Base-by-base conservation (phyloP, 495 filamentous ascomycete genomes). In the Neurospora sp. region DNA sequence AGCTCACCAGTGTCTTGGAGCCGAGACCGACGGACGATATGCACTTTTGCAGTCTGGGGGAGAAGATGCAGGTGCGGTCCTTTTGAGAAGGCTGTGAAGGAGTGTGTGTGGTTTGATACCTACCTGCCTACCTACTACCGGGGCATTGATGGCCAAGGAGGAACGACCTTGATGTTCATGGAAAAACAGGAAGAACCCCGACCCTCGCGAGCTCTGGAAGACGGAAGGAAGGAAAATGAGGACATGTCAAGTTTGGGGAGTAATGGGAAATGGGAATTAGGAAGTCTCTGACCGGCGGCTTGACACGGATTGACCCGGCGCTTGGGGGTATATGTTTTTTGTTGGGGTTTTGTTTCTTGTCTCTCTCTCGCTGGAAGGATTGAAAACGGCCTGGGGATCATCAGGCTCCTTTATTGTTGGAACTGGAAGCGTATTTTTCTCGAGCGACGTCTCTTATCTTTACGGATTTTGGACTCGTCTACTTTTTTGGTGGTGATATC, bases 1-100 rank as follows among this genome's bases (percentile, higher is more conserved):
- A 86, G 71, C 76, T 86, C 12, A 14, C 53, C 3, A 81, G 80
- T 77, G 81, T 88, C 44, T 81, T 88, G 31, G 86, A 88, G 79
- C 86, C 86, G 35, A 76, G 86, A 70, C 86, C 86, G 53, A 82
- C 86, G 27, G 53, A 65, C 53, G 53, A 65, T 59, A 83, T 84
- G 22, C 85, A 84, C 78, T 87, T 86, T 80, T 86, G 84, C 73
- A 84, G 86, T 37, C 76, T 87, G 44, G 86, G 86, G 78, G 86
- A 87, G 79, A 78, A 85, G 68, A 86, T 87, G 83, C 78, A 85
- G 69, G 86, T 88, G 83, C 78, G 79, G 61, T 78, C 75, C 9
- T 77, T 84, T 42, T 82, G 73, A 70, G 40, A 59, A 38, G 41
- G 40, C 68, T 9, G 27, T 22, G 8, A 16, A 42, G 70, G 40